Percentiles rank a stretch among this genome's conserved stretches.
phyloP scores from a whole-genome alignment of 23 red algal genomes.

The Gracilaria domingensis region DNA sequence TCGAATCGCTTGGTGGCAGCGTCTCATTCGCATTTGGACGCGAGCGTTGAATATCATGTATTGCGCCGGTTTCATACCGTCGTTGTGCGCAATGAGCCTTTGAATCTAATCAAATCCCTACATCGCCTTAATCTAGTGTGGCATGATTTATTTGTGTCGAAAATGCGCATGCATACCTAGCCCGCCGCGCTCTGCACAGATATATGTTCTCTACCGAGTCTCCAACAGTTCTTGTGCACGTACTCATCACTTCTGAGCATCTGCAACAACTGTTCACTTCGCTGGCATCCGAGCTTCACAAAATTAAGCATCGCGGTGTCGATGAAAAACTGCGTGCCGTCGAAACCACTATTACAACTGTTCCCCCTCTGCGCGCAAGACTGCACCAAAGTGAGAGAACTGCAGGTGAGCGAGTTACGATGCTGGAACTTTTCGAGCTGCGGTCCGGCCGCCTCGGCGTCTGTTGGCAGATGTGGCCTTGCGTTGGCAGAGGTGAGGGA shows the following conservation, averaged over 20 bases:
- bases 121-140: not conserved
- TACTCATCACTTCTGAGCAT: not conserved
- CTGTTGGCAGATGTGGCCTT: not conserved
- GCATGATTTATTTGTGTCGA: not conserved
- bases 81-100: not conserved
- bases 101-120: not conserved
- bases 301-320: not conserved
- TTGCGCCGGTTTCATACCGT: conserved; percentile 19
- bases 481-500: not conserved
- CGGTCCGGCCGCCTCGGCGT: conserved; percentile 2
- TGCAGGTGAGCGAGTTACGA: conserved; percentile 38
- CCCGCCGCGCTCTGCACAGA: not conserved
- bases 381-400: conserved; percentile 24
- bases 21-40: not conserved
- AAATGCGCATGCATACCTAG: not conserved
- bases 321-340: not conserved
- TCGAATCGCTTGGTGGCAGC: not conserved
- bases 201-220: not conserved
- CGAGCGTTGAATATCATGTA: not conserved
- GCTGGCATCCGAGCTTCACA: not conserved
- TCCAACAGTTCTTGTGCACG: not conserved
- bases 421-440: conserved; percentile 20
- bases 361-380: not conserved
- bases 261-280: not conserved
- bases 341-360: not conserved